These are phyloP conservation scores for Diaporthe helianthi DNA, from an alignment of 2,329 filamentous ascomycete genomes.

Conservation along the genomic window DNA sequence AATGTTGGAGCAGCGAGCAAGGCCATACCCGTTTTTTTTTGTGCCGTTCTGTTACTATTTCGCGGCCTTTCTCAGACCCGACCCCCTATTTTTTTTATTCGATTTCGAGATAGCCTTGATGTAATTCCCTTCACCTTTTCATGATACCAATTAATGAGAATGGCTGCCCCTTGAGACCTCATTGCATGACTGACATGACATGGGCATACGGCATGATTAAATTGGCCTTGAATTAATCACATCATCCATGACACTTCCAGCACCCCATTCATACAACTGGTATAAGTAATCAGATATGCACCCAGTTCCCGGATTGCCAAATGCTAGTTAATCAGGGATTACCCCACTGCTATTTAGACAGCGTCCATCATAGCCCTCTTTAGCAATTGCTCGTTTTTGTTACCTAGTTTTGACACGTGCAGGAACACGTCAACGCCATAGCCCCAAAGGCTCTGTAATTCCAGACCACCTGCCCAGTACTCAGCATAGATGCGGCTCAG, in stretches of 20 bases:
- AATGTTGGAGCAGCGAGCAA: conserved; percentile 25
- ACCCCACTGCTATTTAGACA: conserved; percentile 53
- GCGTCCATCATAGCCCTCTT: conserved; percentile 80
- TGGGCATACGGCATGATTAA: background rate
- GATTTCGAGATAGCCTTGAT: conserved; percentile 49
- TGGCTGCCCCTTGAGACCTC: conserved; percentile 39
- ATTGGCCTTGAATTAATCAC: background rate
- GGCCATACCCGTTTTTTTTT: conserved; percentile 20
- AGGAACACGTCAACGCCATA: conserved; percentile 96
- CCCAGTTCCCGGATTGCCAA: background rate
- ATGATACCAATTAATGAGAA: conserved; percentile 58
- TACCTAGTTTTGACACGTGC: conserved; percentile 94
- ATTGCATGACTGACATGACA: conserved; percentile 5
- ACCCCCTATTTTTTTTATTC: conserved; percentile 31
- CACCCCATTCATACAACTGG: background rate
- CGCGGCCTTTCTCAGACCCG: conserved; percentile 28
- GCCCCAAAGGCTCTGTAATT: conserved; percentile 90
- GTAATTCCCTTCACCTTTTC: conserved; percentile 55
- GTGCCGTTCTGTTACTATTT: conserved; percentile 28
- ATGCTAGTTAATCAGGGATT: background rate
- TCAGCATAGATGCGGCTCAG: conserved; percentile 95
- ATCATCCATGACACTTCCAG: background rate
- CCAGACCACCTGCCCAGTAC: conserved; percentile 94
- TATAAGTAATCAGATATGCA: background rate
- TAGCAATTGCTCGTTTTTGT: conserved; percentile 94